These are phyloP conservation scores for California macrophylla DNA, from an alignment of 441 rosid genomes.

Conservation along the genomic window DNA sequence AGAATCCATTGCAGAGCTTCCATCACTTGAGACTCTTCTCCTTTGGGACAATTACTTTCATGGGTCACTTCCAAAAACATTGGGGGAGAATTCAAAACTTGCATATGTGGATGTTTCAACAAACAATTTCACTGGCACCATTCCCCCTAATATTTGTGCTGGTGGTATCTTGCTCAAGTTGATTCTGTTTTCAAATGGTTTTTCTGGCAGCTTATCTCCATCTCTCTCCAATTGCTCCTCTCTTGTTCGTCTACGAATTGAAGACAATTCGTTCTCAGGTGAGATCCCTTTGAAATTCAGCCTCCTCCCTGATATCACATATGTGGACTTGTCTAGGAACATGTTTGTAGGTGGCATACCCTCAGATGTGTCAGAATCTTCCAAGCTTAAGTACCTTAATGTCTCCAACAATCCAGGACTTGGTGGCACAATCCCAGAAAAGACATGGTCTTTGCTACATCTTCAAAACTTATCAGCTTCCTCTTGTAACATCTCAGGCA, in stretches of 20 bases:
- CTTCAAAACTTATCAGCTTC: constrained; percentile 81
- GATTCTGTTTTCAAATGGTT: constrained; percentile 73
- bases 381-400: constrained; percentile 60
- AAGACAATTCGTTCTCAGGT: constrained; percentile 81
- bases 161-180: constrained; percentile 57
- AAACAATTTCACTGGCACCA: constrained; percentile 57
- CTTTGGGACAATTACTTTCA: constrained; percentile 80
- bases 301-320: constrained; percentile 50
- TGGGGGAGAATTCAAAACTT: constrained; percentile 68
- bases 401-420: constrained; percentile 55
- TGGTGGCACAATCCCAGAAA: constrained; percentile 48
- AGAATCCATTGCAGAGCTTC: constrained; percentile 57
- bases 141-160: constrained; percentile 67
- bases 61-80: constrained; percentile 63
- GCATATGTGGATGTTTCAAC: constrained; percentile 82
- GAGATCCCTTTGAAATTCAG: constrained; percentile 55
- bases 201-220: constrained; percentile 48
- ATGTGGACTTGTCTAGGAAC: constrained; percentile 68
- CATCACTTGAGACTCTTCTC: constrained; percentile 64
- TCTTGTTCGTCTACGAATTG: constrained; percentile 68
- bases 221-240: constrained; percentile 67
- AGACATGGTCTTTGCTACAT: constrained; percentile 51
- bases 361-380: constrained; percentile 42
- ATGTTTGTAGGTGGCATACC: constrained; percentile 70
- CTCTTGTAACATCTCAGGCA: constrained; percentile 50